phyloP scores from a whole-genome alignment of 2,329 filamentous ascomycete genomes.

The Ophiostoma sp. region DNA sequence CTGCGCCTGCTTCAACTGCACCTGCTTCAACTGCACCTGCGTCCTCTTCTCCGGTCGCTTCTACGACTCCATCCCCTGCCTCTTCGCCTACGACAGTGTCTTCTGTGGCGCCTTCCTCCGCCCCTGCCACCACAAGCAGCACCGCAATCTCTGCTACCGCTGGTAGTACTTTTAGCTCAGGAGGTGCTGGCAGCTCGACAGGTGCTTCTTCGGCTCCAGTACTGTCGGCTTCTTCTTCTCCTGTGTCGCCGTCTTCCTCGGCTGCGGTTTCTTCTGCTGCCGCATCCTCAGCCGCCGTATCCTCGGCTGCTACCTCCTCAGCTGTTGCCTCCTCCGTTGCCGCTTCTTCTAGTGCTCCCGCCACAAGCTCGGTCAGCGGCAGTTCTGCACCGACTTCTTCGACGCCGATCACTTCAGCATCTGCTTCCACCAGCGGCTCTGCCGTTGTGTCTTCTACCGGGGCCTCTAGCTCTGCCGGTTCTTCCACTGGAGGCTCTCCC shows the following conservation, averaged over 20 bases:
- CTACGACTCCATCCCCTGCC: background rate
- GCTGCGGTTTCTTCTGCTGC: slow-evolving; percentile 1
- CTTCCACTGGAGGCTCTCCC: no score
- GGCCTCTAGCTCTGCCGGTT: background rate
- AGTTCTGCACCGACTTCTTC: background rate
- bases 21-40: no score
- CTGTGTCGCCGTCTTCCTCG: background rate
- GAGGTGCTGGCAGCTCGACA: no score
- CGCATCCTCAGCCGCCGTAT: background rate
- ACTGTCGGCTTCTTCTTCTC: background rate
- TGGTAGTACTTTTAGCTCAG: no score
- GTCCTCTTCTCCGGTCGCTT: no score
- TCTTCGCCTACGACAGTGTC: background rate
- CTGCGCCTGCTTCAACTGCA: background rate
- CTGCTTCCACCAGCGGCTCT: background rate
- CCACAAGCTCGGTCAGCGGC: background rate
- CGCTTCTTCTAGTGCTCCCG: no score
- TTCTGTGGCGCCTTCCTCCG: background rate
- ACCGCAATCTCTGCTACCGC: background rate
- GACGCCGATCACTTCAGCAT: background rate
- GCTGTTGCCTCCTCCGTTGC: background rate
- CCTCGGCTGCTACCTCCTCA: background rate
- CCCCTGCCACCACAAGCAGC: background rate
- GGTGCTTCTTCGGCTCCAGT: no score
- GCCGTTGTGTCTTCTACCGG: background rate